Conservation (phyloP, 2,329 filamentous ascomycete genomes). For the Zymoseptoria passerinii region DNA sequence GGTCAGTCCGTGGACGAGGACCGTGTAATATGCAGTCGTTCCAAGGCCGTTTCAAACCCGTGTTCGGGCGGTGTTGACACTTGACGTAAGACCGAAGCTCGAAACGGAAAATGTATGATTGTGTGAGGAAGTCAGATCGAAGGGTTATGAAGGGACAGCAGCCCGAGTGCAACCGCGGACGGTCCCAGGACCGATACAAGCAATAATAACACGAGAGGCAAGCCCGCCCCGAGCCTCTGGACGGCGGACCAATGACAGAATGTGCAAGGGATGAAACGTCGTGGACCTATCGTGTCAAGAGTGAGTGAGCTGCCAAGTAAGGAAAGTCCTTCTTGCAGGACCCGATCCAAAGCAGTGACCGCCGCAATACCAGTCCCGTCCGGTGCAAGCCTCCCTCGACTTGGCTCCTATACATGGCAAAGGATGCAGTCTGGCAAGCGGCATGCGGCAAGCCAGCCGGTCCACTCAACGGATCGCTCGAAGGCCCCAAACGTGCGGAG, state of each 20-base stretch:
- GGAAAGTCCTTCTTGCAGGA: conserved; percentile 13
- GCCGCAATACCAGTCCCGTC: neutral
- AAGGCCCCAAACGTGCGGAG: neutral
- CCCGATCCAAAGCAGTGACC: neutral
- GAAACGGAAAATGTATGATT: conserved; percentile 13
- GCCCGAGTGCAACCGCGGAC: conserved; percentile 19
- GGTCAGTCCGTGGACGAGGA: conserved; percentile 11
- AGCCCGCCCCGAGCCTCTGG: conserved; percentile 17
- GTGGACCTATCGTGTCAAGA: conserved; percentile 22
- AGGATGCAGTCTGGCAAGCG: neutral
- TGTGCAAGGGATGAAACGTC: conserved; percentile 29
- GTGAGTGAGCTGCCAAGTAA: conserved; percentile 18
- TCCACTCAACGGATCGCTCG: neutral
- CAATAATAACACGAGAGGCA: conserved; percentile 12
- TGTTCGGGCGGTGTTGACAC: conserved; percentile 16
- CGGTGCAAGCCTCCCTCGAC: neutral
- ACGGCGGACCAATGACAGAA: conserved; percentile 20
- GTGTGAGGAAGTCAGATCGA: conserved; percentile 8
- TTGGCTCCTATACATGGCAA: neutral
- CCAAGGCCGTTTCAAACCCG: conserved; percentile 22
- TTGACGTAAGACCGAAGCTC: conserved; percentile 22
- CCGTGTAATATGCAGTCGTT: conserved; percentile 8
- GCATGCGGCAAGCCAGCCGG: neutral
- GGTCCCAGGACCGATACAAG: conserved; percentile 17
- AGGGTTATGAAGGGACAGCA: conserved; percentile 9